phyloP scores from a whole-genome alignment of 2,329 filamentous ascomycete species.

The Colletotrichum truncatum region DNA sequence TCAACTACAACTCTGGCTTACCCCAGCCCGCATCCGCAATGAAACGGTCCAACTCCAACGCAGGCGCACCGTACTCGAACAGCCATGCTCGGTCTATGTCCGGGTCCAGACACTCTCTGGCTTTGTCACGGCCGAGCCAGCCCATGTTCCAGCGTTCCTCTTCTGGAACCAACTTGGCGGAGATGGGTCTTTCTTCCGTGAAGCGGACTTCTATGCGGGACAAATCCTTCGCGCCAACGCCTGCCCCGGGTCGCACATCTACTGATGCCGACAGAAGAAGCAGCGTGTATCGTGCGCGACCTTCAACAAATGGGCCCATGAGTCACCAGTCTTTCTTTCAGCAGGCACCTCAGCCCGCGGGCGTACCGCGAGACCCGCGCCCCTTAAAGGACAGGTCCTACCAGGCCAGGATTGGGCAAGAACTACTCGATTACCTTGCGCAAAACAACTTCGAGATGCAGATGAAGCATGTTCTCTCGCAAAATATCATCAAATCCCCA shows the following conservation, averaged over 20 bases:
- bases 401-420: conserved; percentile 84
- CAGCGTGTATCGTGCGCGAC: conserved; percentile 80
- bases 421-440: conserved; percentile 90
- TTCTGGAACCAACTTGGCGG: conserved; percentile 81
- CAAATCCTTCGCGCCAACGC: conserved; percentile 53
- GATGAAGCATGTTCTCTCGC: conserved; percentile 92
- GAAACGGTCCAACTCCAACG: conserved; percentile 88
- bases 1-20: conserved; percentile 84
- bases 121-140: conserved; percentile 83
- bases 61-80: conserved; percentile 69
- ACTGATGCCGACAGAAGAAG: conserved; percentile 73
- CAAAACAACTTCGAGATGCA: conserved; percentile 98
- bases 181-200: conserved; percentile 83
- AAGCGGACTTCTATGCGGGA: conserved; percentile 84
- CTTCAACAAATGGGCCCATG: conserved; percentile 73
- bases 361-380: conserved; percentile 86
- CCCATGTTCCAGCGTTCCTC: conserved; percentile 88
- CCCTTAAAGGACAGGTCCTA: conserved; percentile 84
- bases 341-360: conserved; percentile 81
- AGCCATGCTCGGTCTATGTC: conserved; percentile 86
- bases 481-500: conserved; percentile 90
- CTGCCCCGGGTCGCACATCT: conserved; percentile 53
- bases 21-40: conserved; percentile 92
- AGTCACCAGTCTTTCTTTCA: conserved; percentile 95
- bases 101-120: conserved; percentile 85